These are phyloP conservation scores for Medicago ruthenica DNA, from an alignment of 306 rosid genomes.

Conservation along the genomic window DNA sequence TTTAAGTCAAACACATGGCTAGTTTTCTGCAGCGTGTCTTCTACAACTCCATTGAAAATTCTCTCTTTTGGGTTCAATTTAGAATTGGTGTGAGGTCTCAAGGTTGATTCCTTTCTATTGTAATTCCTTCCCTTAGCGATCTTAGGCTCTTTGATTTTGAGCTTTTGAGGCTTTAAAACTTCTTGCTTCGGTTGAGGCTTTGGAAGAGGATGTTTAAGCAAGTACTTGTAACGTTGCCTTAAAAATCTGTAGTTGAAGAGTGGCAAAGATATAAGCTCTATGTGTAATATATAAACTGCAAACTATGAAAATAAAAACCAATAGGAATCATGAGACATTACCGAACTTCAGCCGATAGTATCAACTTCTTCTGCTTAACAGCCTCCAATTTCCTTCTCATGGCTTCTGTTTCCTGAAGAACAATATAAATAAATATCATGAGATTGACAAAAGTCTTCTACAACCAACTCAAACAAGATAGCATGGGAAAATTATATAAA, in stretches of 20 bases:
- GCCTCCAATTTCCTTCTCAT: constrained; percentile 66
- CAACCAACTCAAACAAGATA: constrained; percentile 12
- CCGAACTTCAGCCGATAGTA: constrained; percentile 82
- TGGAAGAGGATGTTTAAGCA: constrained; percentile 53
- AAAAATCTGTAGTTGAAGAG: constrained; percentile 65
- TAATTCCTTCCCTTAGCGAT: constrained; percentile 57
- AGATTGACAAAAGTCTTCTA: no score
- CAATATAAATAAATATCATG: constrained; percentile 24
- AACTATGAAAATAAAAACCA: constrained; percentile 1
- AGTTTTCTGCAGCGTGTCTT: constrained; percentile 45
- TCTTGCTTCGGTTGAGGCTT: constrained; percentile 54
- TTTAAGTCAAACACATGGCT: constrained; percentile 64
- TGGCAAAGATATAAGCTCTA: constrained; percentile 16
- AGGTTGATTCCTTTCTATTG: constrained; percentile 57
- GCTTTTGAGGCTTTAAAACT: constrained; percentile 44
- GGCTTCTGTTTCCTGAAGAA: constrained; percentile 74
- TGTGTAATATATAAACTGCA: background rate
- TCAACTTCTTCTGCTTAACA: constrained; percentile 65
- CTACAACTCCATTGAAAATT: constrained; percentile 45
- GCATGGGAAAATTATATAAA: constrained; percentile 24
- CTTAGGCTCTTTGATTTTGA: constrained; percentile 48
- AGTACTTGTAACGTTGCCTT: constrained; percentile 67
- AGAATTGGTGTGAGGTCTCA: constrained; percentile 38
- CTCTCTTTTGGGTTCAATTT: constrained; percentile 62
- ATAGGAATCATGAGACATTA: constrained; percentile 37